phyloP scores from a whole-genome alignment of 306 rosid genomes.

The Medicago lupulina region DNA sequence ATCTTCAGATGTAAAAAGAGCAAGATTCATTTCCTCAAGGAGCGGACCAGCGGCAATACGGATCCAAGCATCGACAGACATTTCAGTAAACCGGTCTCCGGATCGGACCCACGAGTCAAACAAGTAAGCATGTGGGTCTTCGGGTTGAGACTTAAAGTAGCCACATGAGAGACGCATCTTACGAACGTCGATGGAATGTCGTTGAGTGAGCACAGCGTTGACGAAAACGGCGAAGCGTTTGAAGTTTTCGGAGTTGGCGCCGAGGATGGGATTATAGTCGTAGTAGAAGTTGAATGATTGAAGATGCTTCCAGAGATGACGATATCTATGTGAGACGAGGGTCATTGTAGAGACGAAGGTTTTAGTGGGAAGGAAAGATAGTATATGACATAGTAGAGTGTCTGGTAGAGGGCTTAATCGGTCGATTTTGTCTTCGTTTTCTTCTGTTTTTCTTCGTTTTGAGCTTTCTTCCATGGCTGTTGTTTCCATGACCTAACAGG shows the following conservation, averaged over 20 bases:
- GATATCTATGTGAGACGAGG: not conserved
- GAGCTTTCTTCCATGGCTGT: too few relatives aligned
- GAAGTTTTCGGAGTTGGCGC: not conserved
- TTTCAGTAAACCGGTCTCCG: not conserved
- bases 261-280: too few relatives aligned
- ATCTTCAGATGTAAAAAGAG: not conserved
- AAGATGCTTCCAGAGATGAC: not conserved
- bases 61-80: not conserved
- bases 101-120: too few relatives aligned
- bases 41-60: not conserved
- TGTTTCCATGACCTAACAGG: too few relatives aligned
- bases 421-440: not conserved
- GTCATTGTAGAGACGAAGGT: not conserved
- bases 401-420: slow-evolving; percentile 18
- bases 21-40: not conserved
- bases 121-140: too few relatives aligned
- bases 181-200: not conserved
- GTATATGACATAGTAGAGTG: slow-evolving; percentile 29
- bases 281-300: not conserved
- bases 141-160: not conserved
- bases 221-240: slow-evolving; percentile 13
- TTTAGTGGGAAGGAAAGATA: slow-evolving; percentile 38
- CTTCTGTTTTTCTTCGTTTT: not conserved
- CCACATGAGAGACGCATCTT: not conserved
- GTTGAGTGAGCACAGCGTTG: not conserved